Conservation (phyloP, 768 basidiomycete genomes). For the Suillus hirtellus region DNA sequence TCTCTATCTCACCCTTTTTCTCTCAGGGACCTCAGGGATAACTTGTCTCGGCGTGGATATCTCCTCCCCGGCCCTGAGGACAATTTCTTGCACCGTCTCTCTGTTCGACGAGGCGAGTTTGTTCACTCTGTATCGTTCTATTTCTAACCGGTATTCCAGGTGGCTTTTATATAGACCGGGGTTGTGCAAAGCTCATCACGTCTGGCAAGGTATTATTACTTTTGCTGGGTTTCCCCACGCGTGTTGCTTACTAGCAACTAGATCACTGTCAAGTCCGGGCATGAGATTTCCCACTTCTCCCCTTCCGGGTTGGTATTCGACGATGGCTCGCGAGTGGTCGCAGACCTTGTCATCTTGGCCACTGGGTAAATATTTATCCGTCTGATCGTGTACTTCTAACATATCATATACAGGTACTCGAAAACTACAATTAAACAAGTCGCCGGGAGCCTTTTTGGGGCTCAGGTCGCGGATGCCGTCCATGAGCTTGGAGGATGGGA, state of each 20-base stretch:
- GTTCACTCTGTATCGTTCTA: neutral
- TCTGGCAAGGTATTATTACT: conserved; percentile 8
- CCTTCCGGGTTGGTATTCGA: conserved; percentile 7
- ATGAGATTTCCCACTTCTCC: conserved; percentile 6
- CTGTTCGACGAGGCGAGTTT: conserved; percentile 8
- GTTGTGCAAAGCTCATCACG: conserved; percentile 10
- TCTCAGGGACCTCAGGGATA: conserved; percentile 5
- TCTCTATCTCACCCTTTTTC: neutral
- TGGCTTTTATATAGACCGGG: conserved; percentile 12
- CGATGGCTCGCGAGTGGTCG: conserved; percentile 7
- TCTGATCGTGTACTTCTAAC: neutral
- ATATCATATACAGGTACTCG: neutral
- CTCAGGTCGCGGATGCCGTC: conserved; percentile 6
- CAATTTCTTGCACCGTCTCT: conserved; percentile 11
- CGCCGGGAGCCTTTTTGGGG: conserved; percentile 6
- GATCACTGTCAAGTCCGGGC: conserved; percentile 12
- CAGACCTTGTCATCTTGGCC: conserved; percentile 10
- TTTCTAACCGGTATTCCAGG: neutral
- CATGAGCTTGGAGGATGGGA: conserved; percentile 16
- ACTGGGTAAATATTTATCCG: conserved; percentile 6
- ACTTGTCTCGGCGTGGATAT: conserved; percentile 7
- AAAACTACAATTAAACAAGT: conserved; percentile 10
- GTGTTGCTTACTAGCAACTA: neutral
- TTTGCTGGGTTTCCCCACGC: neutral
- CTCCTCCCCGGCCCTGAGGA: conserved; percentile 6